Evolutionary conservation across 2,329 filamentous ascomycete genomes (phyloP), one percentile per base, ranked within the genome.

Genomic region (Verticillium alfalfae): DNA sequence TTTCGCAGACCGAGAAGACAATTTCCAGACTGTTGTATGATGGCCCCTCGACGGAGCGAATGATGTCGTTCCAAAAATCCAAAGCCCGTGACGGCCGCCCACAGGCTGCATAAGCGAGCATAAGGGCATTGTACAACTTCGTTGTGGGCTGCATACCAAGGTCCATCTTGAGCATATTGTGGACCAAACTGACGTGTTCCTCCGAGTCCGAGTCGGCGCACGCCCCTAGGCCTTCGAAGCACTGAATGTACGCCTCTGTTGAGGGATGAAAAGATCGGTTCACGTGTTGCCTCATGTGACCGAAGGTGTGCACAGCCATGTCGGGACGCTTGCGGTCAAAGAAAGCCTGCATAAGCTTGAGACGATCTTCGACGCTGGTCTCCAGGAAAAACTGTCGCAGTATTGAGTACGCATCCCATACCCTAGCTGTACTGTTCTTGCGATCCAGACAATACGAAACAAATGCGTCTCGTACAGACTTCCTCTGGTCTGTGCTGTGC

Each of bases 151-250:
- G 87, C 41, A 98, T 83, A 52, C 86, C 84, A n/a, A 88, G 83
- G 73, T 99, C 95, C 73, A 97, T 88, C 77, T 97, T 98, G 67
- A 97, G 82, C 86, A 97, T 94, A 71, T 97, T 97, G 77, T 97
- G 90, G 2, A 96, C 85, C 64, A 90, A 85, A 62, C 87, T 85
- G 22, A 97, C 78, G 52, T 87, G 87, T 61, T 91, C 87, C 1
- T 76, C 36, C 1, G 58, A 54, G 16, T 78, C 77, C 45, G 63
- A 54, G 60, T 79, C 77, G 1, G 76, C 76, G 52, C 76, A 75
- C n/a, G 75, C 73, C 3, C 88, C 88, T 31, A 97, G 84, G 2
- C 92, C 91, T 63, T 91, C 85, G 62, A 98, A 89, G 64, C 88
- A 93, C 38, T 82, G 78, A 3, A 91, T 83, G 71, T 99, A 99